A percentile compares a stretch with the other conserved stretches of the same genome.
Conservation (phyloP, 139 green algal species). For the Astrephomene gubernaculifera region DNA sequence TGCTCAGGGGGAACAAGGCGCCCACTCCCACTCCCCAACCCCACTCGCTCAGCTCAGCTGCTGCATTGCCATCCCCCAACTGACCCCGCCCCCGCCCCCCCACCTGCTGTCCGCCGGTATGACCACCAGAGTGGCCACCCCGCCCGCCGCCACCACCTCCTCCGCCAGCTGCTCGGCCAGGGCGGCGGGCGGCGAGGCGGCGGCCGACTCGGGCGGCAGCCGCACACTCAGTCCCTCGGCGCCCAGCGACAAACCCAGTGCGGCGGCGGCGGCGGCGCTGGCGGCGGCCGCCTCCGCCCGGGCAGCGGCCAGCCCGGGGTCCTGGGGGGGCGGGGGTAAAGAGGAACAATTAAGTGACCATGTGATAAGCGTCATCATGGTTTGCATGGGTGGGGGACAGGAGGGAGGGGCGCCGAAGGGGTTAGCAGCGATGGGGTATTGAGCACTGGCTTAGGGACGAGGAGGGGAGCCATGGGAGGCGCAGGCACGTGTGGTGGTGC, state of each 20-base stretch:
- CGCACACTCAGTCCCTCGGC: constrained; percentile 13
- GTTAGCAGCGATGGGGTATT: too few species aligned
- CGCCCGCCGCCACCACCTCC: constrained; percentile 13
- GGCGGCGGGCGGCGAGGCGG: background rate
- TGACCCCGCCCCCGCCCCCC: background rate
- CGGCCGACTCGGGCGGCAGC: background rate
- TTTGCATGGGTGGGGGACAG: too few species aligned
- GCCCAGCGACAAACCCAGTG: background rate
- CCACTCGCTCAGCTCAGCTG: background rate
- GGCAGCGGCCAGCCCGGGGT: too few species aligned
- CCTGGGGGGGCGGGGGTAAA: too few species aligned
- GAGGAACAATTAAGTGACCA: too few species aligned
- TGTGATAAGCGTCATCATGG: too few species aligned
- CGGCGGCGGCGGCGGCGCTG: background rate
- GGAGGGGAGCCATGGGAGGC: too few species aligned
- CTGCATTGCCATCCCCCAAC: background rate
- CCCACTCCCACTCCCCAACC: too few species aligned
- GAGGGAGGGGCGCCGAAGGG: too few species aligned
- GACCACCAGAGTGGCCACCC: background rate
- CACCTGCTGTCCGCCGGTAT: constrained; percentile 24
- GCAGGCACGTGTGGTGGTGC: too few species aligned
- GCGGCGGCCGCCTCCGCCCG: background rate
- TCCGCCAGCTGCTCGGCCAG: background rate
- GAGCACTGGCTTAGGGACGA: too few species aligned
- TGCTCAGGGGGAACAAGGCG: too few species aligned